These are phyloP conservation scores for Arabis alpina DNA, from an alignment of 345 rosid species.

Conservation along the genomic window DNA sequence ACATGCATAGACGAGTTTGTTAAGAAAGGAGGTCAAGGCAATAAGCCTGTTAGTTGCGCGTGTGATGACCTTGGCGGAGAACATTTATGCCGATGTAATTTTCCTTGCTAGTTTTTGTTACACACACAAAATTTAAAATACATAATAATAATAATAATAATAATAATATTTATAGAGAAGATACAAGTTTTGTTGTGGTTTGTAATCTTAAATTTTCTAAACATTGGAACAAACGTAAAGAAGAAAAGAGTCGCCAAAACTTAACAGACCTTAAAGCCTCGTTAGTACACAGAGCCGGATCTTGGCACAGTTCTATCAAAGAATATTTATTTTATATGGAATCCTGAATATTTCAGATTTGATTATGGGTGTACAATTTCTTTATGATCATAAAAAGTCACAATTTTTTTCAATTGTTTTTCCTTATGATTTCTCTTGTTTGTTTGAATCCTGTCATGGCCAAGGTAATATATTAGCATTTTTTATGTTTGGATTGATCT, in stretches of 20 bases:
- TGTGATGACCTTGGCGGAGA: slow-evolving; percentile 27
- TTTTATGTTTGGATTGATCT: too few species aligned
- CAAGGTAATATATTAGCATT: too few species aligned
- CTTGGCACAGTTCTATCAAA: too few species aligned
- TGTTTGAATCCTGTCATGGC: too few species aligned
- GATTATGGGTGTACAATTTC: too few species aligned
- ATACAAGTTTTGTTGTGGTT: background rate
- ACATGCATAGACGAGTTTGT: slow-evolving; percentile 39
- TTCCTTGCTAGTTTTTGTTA: slow-evolving; percentile 4
- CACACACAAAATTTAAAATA: background rate
- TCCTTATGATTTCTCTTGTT: too few species aligned
- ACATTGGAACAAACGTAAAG: background rate
- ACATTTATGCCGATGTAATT: slow-evolving; percentile 33
- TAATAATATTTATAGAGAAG: background rate
- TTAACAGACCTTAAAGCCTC: background rate
- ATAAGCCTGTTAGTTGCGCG: slow-evolving; percentile 24
- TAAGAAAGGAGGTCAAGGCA: slow-evolving; percentile 16
- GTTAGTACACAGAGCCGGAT: too few species aligned
- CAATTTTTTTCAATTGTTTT: too few species aligned
- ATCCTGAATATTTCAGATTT: too few species aligned
- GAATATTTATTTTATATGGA: too few species aligned
- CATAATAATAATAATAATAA: background rate
- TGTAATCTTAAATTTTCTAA: background rate
- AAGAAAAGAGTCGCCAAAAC: background rate
- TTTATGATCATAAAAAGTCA: too few species aligned